A percentile compares a stretch with the other conserved stretches of the same genome.
Conservation (phyloP, 2,329 filamentous ascomycete species). For the Pseudogymnoascus sp. region DNA sequence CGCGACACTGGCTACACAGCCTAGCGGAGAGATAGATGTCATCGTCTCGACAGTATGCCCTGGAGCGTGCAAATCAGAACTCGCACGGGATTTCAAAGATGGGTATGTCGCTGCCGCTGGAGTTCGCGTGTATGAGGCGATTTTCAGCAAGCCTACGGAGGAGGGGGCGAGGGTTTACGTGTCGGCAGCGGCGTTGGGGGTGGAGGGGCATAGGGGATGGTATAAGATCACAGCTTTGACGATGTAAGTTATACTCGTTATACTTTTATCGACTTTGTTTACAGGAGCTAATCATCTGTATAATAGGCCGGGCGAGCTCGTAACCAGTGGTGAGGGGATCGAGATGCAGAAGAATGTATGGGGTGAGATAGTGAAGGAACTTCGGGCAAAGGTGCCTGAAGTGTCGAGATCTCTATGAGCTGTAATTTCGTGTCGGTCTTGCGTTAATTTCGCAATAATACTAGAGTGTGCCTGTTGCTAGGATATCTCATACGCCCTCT, state of each 20-base stretch:
- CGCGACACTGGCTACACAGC: background rate
- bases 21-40: background rate
- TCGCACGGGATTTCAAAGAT: constrained; percentile 9
- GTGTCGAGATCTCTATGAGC: constrained; percentile 42
- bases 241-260: background rate
- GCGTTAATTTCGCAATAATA: too few species aligned
- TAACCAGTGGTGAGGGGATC: background rate
- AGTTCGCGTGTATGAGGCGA: background rate
- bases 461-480: too few species aligned
- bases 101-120: background rate
- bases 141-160: background rate
- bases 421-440: constrained; percentile 16
- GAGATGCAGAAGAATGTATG: background rate
- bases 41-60: constrained; percentile 13
- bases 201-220: background rate
- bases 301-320: background rate
- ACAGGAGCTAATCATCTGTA: background rate
- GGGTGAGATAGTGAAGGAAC: background rate
- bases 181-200: background rate
- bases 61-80: constrained; percentile 12
- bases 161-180: constrained; percentile 1
- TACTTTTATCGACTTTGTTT: background rate
- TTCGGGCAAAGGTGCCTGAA: background rate
- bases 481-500: too few species aligned
- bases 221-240: constrained; percentile 3